Base-by-base conservation (phyloP, 176 grass and related monocot genomes). In the Tillandsia fasciculata region DNA sequence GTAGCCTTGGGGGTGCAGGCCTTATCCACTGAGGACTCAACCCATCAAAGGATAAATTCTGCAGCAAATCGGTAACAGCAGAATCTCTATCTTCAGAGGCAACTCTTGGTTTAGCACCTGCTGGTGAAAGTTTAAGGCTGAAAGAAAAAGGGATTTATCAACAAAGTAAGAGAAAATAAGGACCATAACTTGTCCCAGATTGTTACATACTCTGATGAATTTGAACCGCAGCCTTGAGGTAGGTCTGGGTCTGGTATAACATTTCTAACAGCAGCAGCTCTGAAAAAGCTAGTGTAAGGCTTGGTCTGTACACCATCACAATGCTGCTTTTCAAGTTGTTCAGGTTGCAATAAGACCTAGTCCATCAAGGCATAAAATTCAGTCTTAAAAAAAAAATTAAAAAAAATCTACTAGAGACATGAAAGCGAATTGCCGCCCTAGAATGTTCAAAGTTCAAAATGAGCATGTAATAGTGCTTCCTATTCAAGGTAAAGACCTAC, bases 181-280 rank as follows among this genome's bases (percentile, higher is more conserved):
- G 56, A 5, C 22, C 56, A n/a, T 42, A 42, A 42, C 22, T 61
- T 61, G 10, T 49, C 26, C 12, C 27, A 47, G 14, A 14, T 67
- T 49, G 33, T 28, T 47, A 77, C 82, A 52, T 97, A 97, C 93
- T 90, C 93, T 56, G 71, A 78, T 67, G 83, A 87, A 84, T 82
- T 56, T 20, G 61, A 74, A 69, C 49, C 52, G 66, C 68, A 75
- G 63, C 71, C 85, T 81, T 75, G 51, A 74, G 72, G 79, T 73
- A 97, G 65, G 79, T 92, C 86, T 76, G 93, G 93, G 14, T 90
- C 93, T 29, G 84, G 79, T 85, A 97, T 87, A 76, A 75, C 74
- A 90, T 72, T 90, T 81, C 87, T 90, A 48, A 97, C 89, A 70
- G 82, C 67, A 68, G 77, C 77, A 71, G 54, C 74, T 83, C 79